These are phyloP conservation scores for Leptodontidium sp. DNA, from an alignment of 2,329 filamentous ascomycete genomes.

Conservation along the genomic window DNA sequence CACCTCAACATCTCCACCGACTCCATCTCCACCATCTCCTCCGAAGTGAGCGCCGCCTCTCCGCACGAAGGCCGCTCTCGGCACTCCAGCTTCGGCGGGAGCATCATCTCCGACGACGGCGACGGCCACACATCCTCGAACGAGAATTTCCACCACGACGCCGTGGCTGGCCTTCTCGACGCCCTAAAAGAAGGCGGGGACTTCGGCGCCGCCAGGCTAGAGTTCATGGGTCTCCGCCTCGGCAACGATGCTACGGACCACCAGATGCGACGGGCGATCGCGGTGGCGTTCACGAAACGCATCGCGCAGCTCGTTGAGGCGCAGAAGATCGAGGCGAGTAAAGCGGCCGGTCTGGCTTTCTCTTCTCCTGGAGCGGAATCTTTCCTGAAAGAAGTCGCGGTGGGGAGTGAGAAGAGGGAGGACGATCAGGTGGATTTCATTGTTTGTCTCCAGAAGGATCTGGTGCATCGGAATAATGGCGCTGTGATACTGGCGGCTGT, in stretches of 20 bases:
- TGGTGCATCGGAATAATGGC: constrained; percentile 70
- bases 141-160: constrained; percentile 84
- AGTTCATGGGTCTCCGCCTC: constrained; percentile 93
- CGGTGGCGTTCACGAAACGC: constrained; percentile 83
- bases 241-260: constrained; percentile 89
- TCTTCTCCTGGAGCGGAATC: constrained; percentile 60
- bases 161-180: constrained; percentile 85
- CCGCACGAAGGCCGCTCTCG: constrained; percentile 58
- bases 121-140: constrained; percentile 53
- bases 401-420: constrained; percentile 69
- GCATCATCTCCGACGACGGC: constrained; percentile 72
- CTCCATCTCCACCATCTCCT: constrained; percentile 72
- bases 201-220: constrained; percentile 83
- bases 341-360: constrained; percentile 71
- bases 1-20: constrained; percentile 54
- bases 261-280: constrained; percentile 87
- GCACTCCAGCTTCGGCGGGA: constrained; percentile 76
- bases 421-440: constrained; percentile 87
- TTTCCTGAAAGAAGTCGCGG: constrained; percentile 67
- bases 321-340: constrained; percentile 64
- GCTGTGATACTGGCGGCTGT: constrained; percentile 77
- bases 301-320: constrained; percentile 73
- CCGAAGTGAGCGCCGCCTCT: constrained; percentile 55
- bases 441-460: constrained; percentile 81
- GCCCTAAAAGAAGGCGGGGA: constrained; percentile 80